phyloP scores from a whole-genome alignment of 2,329 filamentous ascomycete species.

The Fonsecaea pugnacius region DNA sequence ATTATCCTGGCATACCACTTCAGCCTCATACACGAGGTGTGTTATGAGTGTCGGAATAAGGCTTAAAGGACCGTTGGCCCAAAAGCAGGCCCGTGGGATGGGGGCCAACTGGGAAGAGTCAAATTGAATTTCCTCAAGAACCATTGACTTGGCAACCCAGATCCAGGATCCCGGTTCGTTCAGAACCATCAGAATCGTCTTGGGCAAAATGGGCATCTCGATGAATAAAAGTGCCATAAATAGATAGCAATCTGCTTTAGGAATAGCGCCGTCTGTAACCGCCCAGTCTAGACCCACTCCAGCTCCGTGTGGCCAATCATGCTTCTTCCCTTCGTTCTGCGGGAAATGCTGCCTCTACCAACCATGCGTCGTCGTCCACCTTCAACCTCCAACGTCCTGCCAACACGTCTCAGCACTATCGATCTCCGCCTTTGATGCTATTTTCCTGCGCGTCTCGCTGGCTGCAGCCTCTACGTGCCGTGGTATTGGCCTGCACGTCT shows the following conservation, averaged over 20 bases:
- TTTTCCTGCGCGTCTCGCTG: conserved; percentile 31
- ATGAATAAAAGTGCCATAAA: not conserved
- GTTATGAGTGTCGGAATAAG: conserved; percentile 9
- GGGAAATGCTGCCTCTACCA: conserved; percentile 20
- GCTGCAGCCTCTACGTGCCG: conserved; percentile 10
- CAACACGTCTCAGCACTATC: conserved; percentile 30
- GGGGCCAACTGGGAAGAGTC: not conserved
- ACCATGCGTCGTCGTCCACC: conserved; percentile 13
- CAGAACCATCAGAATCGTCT: not conserved
- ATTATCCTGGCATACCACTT: not conserved
- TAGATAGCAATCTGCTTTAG: not conserved
- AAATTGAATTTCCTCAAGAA: not conserved
- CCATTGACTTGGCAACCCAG: conserved; percentile 15
- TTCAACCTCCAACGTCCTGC: conserved; percentile 22
- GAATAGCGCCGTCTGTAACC: conserved; percentile 1
- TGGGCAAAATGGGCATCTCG: not conserved
- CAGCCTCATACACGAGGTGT: conserved; percentile 16
- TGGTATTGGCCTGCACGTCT: conserved; percentile 23
- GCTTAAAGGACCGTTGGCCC: not conserved
- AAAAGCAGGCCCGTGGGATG: not conserved
- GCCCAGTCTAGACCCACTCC: not conserved
- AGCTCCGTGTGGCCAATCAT: conserved; percentile 5
- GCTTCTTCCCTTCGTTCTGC: not conserved
- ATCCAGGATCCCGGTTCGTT: not conserved
- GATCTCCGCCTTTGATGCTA: conserved; percentile 22